Evolutionary conservation across 2,329 filamentous ascomycete species (phyloP).

Genomic region (Fusarium brachygibbosum): DNA sequence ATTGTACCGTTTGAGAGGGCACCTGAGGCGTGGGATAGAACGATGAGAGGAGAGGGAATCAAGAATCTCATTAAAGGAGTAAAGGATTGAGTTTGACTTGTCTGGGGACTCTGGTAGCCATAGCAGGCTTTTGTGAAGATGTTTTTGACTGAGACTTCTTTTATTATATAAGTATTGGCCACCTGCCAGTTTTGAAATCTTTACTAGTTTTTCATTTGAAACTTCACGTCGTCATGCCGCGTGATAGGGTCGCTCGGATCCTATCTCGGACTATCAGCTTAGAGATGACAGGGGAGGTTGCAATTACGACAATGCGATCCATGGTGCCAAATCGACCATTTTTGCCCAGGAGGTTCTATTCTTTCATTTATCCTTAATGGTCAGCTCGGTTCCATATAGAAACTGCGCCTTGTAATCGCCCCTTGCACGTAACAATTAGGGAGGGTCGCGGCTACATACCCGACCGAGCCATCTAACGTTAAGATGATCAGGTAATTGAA

Average conservation of each 20-base stretch:
- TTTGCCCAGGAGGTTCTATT: not conserved
- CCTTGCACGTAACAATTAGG: not conserved
- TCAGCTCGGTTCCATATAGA: conserved; percentile 1
- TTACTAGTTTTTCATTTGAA: not conserved
- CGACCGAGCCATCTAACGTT: not conserved
- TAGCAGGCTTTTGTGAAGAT: not conserved
- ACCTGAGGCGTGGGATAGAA: conserved; percentile 81
- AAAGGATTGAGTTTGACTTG: conserved; percentile 8
- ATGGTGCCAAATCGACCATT: not conserved
- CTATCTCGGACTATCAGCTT: conserved; percentile 16
- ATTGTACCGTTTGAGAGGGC: conserved; percentile 79
- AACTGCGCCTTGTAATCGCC: conserved; percentile 4
- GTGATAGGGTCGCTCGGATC: conserved; percentile 15
- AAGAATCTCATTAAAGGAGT: conserved; percentile 70
- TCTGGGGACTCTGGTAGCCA: not conserved
- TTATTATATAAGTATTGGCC: too few relatives aligned
- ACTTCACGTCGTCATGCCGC: not conserved
- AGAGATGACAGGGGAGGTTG: not conserved
- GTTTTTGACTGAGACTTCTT: too few relatives aligned
- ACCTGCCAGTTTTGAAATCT: not conserved
- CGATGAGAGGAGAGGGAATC: conserved; percentile 84
- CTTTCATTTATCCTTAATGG: not conserved
- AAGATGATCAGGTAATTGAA: not conserved
- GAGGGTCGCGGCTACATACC: too few relatives aligned
- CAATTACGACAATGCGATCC: not conserved